A percentile compares a stretch with the other conserved stretches of the same genome.
Evolutionary conservation across 2,329 filamentous ascomycete genomes (phyloP).

Genomic region (Aspergillus tubingensis): DNA sequence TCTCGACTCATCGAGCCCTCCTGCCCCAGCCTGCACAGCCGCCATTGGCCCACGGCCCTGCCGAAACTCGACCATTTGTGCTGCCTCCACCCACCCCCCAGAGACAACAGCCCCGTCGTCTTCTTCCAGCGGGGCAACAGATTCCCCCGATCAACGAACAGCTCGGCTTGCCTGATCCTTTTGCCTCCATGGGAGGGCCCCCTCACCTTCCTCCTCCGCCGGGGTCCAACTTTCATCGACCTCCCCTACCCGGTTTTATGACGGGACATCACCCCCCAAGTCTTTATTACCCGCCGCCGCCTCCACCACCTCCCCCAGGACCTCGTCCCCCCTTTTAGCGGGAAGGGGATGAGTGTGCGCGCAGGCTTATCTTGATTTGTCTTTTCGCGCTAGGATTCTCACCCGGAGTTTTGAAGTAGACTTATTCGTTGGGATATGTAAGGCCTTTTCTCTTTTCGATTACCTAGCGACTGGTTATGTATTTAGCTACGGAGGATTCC

Average conservation of each 20-base stretch:
- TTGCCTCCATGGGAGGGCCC: conserved; percentile 34
- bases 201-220: conserved; percentile 45
- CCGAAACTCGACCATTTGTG: conserved; percentile 35
- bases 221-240: conserved; percentile 40
- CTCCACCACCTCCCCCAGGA: conserved; percentile 21
- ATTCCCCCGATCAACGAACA: conserved; percentile 35
- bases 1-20: conserved; percentile 30
- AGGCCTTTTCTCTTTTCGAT: neutral
- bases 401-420: conserved; percentile 7
- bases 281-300: conserved; percentile 29
- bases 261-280: conserved; percentile 22
- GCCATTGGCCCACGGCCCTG: conserved; percentile 27
- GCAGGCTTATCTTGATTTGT: neutral
- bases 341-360: neutral
- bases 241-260: conserved; percentile 34
- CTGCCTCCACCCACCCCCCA: conserved; percentile 29
- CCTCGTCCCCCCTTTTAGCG: conserved; percentile 24
- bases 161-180: conserved; percentile 41
- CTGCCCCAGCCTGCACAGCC: conserved; percentile 32
- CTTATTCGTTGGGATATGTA: neutral
- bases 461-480: neutral
- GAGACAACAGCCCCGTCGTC: conserved; percentile 38
- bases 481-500: conserved; percentile 8
- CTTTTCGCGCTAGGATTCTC: neutral
- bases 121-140: conserved; percentile 38